Evolutionary conservation across 2,329 filamentous ascomycete genomes (phyloP).

Genomic region (Stagonosporopsis vannaccii): DNA sequence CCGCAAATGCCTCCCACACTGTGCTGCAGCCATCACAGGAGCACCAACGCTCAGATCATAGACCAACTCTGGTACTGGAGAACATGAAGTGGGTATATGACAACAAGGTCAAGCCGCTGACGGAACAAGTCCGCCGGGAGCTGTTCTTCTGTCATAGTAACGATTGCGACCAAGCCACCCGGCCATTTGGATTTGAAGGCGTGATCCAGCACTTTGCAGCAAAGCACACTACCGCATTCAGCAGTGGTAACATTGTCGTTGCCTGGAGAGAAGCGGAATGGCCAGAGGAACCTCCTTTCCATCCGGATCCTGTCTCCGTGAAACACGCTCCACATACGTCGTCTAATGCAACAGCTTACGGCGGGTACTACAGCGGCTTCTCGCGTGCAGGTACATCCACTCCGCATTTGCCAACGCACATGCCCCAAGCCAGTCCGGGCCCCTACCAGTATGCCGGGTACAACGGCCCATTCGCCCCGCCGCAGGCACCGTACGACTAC

Average conservation of each 20-base stretch:
- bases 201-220: slow-evolving; percentile 84
- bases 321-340: slow-evolving; percentile 49
- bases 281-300: slow-evolving; percentile 78
- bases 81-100: slow-evolving; percentile 90
- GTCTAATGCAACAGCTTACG: slow-evolving; percentile 35
- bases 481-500: slow-evolving; percentile 42
- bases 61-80: slow-evolving; percentile 73
- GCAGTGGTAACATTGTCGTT: slow-evolving; percentile 74
- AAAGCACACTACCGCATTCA: slow-evolving; percentile 77
- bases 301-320: slow-evolving; percentile 62
- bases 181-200: slow-evolving; percentile 78
- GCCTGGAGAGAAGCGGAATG: slow-evolving; percentile 80
- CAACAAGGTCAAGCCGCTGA: slow-evolving; percentile 74
- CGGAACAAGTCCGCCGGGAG: slow-evolving; percentile 71
- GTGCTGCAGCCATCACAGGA: slow-evolving; percentile 11
- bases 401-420: slow-evolving; percentile 45
- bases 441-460: slow-evolving; percentile 46
- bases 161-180: slow-evolving; percentile 68
- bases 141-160: slow-evolving; percentile 74
- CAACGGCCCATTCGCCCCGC: slow-evolving; percentile 48
- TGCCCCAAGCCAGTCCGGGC: slow-evolving; percentile 48
- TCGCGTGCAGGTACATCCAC: slow-evolving; percentile 48
- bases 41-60: slow-evolving; percentile 34
- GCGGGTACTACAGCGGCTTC: slow-evolving; percentile 46
- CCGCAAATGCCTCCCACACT: slow-evolving; percentile 65